Evolutionary conservation across 2,329 filamentous ascomycete genomes (phyloP).

Genomic region (Torrubiellomyces zombiae): DNA sequence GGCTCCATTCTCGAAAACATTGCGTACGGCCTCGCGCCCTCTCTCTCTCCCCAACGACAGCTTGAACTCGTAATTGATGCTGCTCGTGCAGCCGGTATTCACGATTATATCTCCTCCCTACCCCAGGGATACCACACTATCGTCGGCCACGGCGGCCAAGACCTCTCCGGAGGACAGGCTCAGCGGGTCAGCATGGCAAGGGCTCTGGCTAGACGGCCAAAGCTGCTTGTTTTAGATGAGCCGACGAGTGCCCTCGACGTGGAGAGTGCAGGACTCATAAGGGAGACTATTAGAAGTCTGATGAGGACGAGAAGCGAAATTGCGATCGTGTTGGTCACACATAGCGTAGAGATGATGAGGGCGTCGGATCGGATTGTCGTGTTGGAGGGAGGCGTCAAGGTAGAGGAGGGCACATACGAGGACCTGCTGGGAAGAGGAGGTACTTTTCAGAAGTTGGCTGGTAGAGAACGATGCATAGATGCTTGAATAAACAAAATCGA

Average conservation of each 20-base stretch:
- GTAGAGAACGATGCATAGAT: no score
- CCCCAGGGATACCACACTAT: slow-evolving; percentile 42
- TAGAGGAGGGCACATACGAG: slow-evolving; percentile 49
- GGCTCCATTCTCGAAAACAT: slow-evolving; percentile 68
- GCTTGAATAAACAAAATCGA: slow-evolving; percentile 1
- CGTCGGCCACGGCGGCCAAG: slow-evolving; percentile 60
- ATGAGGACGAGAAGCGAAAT: slow-evolving; percentile 26
- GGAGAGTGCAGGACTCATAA: slow-evolving; percentile 46
- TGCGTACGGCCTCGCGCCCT: slow-evolving; percentile 52
- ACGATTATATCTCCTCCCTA: slow-evolving; percentile 60
- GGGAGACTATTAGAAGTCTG: slow-evolving; percentile 42
- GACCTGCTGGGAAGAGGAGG: slow-evolving; percentile 33
- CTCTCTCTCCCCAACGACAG: slow-evolving; percentile 25
- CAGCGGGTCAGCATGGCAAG: slow-evolving; percentile 71
- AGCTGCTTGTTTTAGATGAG: slow-evolving; percentile 69
- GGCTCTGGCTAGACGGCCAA: slow-evolving; percentile 54
- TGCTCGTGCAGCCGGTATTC: slow-evolving; percentile 46
- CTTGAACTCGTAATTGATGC: slow-evolving; percentile 33
- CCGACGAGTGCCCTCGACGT: slow-evolving; percentile 69
- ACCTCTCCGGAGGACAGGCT: slow-evolving; percentile 64
- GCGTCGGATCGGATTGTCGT: slow-evolving; percentile 60
- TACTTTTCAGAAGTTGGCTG: no score
- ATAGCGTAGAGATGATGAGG: slow-evolving; percentile 73
- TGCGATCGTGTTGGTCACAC: slow-evolving; percentile 69
- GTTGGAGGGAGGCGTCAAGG: slow-evolving; percentile 48